Base-by-base conservation (phyloP, 768 basidiomycete genomes). In the Rhizopogon roseolus region DNA sequence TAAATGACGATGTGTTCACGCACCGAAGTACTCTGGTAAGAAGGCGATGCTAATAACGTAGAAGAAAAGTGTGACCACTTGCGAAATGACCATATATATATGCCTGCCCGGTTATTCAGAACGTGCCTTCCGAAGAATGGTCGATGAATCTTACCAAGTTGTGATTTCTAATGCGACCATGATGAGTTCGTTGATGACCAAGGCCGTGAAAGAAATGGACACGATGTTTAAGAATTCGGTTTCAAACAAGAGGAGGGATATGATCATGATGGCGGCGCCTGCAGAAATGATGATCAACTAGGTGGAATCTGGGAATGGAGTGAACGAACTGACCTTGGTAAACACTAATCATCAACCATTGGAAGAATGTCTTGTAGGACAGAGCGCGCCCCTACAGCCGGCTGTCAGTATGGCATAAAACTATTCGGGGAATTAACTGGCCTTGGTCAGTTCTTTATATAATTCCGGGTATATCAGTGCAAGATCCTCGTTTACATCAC, bases 111-210 rank as follows among this genome's bases (percentile, higher is more conserved):
- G 43, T 16, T 8, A 16, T 8, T 51, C 43, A 42, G 27, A 38
- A 34, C 11, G 28, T 4, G 29, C 45, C n/a, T 16, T 19, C 41
- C 16, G 34, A 9, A 36, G 17, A 6, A 13, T 37, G 6, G 17
- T 8, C 19, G n/a, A 22, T 27, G 27, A 10, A 27, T 61, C 75
- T 52, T 62, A 92, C 96, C 96, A 99, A 57, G 92, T 98, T 3
- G 95, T 98, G 55, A 98, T 94, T 71, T 98, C 95, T 60, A 98
- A 70, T 2, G 95, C 94, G 43, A 98, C 97, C 97, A 98, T 99
- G 71, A 98, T 93, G 49, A 99, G 82, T 66, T 98, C 97, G 66
- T 99, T 99, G 28, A 98, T 75, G 58, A 99, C 84, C 53, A 98
- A 77, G 1, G 97, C 92, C 1, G 95, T 97, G 68, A 97, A 99